Base-by-base conservation (phyloP, 257 asterid species). In the Salvia rosmarinus region DNA sequence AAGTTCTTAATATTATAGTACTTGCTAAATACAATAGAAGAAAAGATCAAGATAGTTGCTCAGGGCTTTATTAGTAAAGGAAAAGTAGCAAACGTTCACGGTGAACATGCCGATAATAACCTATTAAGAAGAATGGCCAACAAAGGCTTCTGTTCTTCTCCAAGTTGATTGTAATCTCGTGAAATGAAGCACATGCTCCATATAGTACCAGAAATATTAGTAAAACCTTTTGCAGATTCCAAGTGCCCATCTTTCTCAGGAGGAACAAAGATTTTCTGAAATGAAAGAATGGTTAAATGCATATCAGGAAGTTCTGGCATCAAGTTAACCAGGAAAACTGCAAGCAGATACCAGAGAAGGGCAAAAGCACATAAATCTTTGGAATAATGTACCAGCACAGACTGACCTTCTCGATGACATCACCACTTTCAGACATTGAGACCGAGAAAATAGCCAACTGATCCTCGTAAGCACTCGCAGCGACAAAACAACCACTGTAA, bases 121-220 rank as follows among this genome's bases (percentile, higher is more conserved):
- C 99, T 91, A 83, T 91, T 91, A 76, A 94, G 83, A 81, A 94
- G 87, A 80, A 94, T 67, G 75, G 98, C 99, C 82, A 94, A 68
- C 51, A 94, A 63, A 73, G 99, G 95, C 52, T 82, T 92, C 75
- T 40, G 70, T 68, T 70, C 87, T 85, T 82, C 78, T 80, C 76
- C 77, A 66, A 83, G 54, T 71, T 80, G 89, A 70, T 73, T 73
- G 73, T 73, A 51, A 81, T 84, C 86, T 71, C 82, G 74, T 37
- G 99, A 86, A 82, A 94, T 85, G 80, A 95, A 95, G 88, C 99
- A 95, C 99, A 95, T 95, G 88, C 98, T 91, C 99, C 99, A 94
- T 86, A 94, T 94, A 64, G 99, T 88, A 83, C 98, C 99, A 81
- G 86, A 82, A 65, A 84, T 77, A 85, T 73, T 82, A 28, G 87